Percentiles rank a stretch among this genome's conserved stretches.
Conservation (phyloP, 345 rosid species). For the Populus alba region DNA sequence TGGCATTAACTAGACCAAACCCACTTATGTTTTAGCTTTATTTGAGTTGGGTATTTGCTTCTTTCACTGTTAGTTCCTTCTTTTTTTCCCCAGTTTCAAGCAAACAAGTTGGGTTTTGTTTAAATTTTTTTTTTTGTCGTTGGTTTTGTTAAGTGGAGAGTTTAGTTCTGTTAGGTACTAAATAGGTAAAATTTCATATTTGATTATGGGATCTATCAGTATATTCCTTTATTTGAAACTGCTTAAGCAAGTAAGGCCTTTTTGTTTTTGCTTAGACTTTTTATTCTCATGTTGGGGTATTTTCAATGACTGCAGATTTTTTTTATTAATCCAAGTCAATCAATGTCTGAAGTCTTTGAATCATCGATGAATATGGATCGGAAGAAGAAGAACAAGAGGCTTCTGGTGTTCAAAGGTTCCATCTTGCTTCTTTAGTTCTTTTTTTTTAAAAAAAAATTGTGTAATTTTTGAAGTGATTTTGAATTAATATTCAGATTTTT, state of each 20-base stretch:
- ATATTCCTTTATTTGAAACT: neutral
- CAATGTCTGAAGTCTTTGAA: slow-evolving; percentile 3
- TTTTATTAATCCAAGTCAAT: slow-evolving; percentile 5
- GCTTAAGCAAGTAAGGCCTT: neutral
- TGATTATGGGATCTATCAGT: neutral
- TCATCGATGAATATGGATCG: neutral
- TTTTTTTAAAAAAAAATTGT: neutral
- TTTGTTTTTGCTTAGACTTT: neutral
- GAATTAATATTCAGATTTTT: neutral
- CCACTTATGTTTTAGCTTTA: neutral
- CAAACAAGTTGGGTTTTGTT: neutral
- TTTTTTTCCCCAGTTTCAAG: neutral
- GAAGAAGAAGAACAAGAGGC: slow-evolving; percentile 15
- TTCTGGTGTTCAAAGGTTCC: neutral
- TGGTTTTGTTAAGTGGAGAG: neutral
- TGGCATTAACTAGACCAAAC: neutral
- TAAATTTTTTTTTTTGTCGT: neutral
- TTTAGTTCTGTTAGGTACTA: neutral
- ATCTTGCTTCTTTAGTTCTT: neutral
- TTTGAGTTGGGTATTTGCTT: neutral
- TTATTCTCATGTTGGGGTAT: neutral
- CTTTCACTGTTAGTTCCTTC: neutral
- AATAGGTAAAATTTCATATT: neutral
- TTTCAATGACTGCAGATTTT: neutral
- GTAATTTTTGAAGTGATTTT: neutral